Base-by-base conservation (phyloP, 768 basidiomycete species). In the Agaricus blazei region DNA sequence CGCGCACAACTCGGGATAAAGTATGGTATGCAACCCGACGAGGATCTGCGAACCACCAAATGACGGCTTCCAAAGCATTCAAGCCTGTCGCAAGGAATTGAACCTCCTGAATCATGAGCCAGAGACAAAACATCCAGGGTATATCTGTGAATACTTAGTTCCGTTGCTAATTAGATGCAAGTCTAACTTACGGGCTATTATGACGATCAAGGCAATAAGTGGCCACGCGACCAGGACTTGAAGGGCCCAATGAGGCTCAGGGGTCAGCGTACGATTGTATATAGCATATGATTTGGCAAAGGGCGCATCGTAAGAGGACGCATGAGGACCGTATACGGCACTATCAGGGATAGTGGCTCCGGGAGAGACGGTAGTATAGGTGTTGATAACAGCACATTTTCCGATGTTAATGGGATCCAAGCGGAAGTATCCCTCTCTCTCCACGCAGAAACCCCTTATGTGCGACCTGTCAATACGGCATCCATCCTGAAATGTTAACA, bases 321-420 rank as follows among this genome's bases (percentile, higher is more conserved):
- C 68, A 53, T 79, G 77, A 7, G 77, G 77, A 1, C 77, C 77
- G 48, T 73, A 77, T 1, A 77, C 75, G 1, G 67, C 49, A 37
- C 66, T 64, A 40, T 68, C 68, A 2, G 69, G 60, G 43, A 77
- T 72, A 31, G 55, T 50, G 4, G 75, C 65, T 4, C 76, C 77
- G 1, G 76, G 76, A 4, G 75, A 63, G 40, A 79, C 66, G 50
- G 68, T 68, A n/a, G 76, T 76, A 57, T 70, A 75, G 2, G 75
- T 72, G 59, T 78, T 79, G 34, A 78, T 59, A 9, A 71, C 63
- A 5, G 73, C 73, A 29, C 67, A 64, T 19, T 61, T 55, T 7
- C 76, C 76, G 48, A 79, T 67, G 9, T 65, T 65, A 48, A 78
- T 67, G 2, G 61, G 64, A 12, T 67, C 73, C 15, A 79, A 67